A percentile compares a stretch with the other conserved stretches of the same genome.
These are phyloP conservation scores for Syzygium jambos DNA, from an alignment of 345 rosid genomes.

Conservation along the genomic window DNA sequence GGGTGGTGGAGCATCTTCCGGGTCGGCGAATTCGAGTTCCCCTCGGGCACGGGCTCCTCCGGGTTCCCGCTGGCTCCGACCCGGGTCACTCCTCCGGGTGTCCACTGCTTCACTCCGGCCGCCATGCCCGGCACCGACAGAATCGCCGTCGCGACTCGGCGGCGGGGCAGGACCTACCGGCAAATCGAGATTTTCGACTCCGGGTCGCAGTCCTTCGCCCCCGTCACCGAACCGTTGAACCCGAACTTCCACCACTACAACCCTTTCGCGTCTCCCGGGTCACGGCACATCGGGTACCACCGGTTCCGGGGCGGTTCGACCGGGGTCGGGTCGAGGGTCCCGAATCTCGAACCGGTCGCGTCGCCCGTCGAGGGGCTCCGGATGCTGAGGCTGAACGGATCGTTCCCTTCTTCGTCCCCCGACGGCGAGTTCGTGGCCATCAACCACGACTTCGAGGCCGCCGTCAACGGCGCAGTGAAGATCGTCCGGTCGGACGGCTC, in stretches of 20 bases:
- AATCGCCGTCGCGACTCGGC: constrained; percentile 71
- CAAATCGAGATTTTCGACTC: constrained; percentile 70
- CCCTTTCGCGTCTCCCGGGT: constrained; percentile 61
- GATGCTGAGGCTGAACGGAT: constrained; percentile 56
- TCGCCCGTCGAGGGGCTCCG: constrained; percentile 49
- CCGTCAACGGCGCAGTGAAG: constrained; percentile 42
- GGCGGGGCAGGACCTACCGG: constrained; percentile 29
- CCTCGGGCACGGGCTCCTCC: constrained; percentile 8
- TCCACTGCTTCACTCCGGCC: constrained; percentile 90
- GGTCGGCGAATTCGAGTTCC: constrained; percentile 21
- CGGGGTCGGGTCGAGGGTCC: constrained; percentile 27
- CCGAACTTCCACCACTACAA: constrained; percentile 70
- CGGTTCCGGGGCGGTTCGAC: constrained; percentile 66
- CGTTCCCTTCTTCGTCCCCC: constrained; percentile 63
- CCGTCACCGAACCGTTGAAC: constrained; percentile 45
- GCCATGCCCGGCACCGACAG: constrained; percentile 47
- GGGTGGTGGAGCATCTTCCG: constrained; percentile 94
- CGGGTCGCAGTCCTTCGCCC: constrained; percentile 25
- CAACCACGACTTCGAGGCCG: constrained; percentile 28
- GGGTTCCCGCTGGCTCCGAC: constrained; percentile 21
- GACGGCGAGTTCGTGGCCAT: constrained; percentile 48
- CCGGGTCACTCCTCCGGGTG: constrained; percentile 75
- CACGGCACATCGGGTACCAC: constrained; percentile 57
- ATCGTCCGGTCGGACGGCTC: constrained; percentile 68
- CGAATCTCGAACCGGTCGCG: constrained; percentile 52